Evolutionary conservation across 208 protist species (phyloP).

Genomic region (Crithidia acanthocephali): DNA sequence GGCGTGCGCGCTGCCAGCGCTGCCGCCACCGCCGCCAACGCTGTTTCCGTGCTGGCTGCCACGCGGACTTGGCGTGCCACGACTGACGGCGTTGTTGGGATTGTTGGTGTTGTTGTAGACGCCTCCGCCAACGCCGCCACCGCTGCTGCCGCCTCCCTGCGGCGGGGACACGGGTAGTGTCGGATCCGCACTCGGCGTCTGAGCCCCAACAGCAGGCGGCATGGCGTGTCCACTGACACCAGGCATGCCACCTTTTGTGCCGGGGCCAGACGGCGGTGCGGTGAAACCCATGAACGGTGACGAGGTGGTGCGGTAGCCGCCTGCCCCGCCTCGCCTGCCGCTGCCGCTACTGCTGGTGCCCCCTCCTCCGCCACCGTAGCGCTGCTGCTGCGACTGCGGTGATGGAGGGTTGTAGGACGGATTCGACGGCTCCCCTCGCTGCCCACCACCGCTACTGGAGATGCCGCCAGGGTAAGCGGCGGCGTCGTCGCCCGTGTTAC

Average conservation of each 20-base stretch:
- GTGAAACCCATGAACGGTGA: neutral
- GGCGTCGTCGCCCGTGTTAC: slow-evolving; percentile 3
- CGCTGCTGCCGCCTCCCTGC: neutral
- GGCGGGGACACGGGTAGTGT: neutral
- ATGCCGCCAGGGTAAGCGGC: neutral
- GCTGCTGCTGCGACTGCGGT: slow-evolving; percentile 4
- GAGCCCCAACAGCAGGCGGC: neutral
- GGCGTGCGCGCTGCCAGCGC: slow-evolving; percentile 12
- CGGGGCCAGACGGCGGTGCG: neutral
- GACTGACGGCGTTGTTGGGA: neutral
- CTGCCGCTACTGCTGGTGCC: neutral
- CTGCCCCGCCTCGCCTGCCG: neutral
- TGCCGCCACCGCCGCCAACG: slow-evolving; percentile 8
- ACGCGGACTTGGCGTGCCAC: slow-evolving; percentile 20
- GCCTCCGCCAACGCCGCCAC: neutral
- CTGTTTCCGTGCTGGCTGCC: slow-evolving; percentile 23
- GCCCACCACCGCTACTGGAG: neutral
- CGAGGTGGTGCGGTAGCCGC: slow-evolving; percentile 4
- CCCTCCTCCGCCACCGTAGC: neutral
- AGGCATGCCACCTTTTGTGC: too few species aligned
- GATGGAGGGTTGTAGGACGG: neutral
- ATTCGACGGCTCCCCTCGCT: neutral
- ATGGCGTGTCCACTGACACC: neutral
- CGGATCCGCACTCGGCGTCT: neutral
- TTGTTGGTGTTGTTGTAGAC: neutral